phyloP scores from a whole-genome alignment of 2,329 filamentous ascomycete species.

The Phoma sp. region DNA sequence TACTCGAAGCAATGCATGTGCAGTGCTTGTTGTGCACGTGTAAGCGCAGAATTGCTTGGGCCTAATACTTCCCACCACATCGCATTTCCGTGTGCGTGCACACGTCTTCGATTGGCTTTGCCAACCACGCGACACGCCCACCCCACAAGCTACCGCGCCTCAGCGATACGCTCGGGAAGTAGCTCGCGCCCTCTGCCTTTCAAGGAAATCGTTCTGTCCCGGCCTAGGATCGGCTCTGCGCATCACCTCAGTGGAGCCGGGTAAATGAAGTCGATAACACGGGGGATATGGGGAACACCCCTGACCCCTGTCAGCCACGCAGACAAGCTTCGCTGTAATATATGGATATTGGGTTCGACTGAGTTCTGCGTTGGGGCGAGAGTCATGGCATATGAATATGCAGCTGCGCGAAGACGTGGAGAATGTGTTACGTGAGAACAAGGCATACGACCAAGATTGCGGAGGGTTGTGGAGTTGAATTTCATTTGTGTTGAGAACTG shows the following conservation, averaged over 20 bases:
- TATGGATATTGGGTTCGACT: constrained; percentile 10
- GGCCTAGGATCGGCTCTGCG: constrained; percentile 2
- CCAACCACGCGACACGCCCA: background rate
- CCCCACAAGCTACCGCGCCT: background rate
- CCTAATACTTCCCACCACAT: too few species aligned
- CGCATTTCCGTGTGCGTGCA: too few species aligned
- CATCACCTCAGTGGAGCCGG: constrained; percentile 8
- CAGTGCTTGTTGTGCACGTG: too few species aligned
- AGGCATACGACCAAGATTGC: too few species aligned
- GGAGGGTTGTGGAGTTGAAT: background rate
- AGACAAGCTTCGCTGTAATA: constrained; percentile 11
- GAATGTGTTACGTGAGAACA: background rate
- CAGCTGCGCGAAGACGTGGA: background rate
- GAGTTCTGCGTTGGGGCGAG: constrained; percentile 13
- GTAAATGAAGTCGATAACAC: constrained; percentile 14
- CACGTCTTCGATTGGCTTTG: too few species aligned
- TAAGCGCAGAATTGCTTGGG: too few species aligned
- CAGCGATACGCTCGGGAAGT: constrained; percentile 3
- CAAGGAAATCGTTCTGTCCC: background rate
- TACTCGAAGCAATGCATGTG: background rate
- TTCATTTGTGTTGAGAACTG: too few species aligned
- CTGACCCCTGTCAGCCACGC: background rate
- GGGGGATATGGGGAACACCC: constrained; percentile 13
- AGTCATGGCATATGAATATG: background rate
- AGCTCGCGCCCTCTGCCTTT: background rate